Evolutionary conservation across 2,329 filamentous ascomycete species (phyloP).

Genomic region (Mariannaea sp.): DNA sequence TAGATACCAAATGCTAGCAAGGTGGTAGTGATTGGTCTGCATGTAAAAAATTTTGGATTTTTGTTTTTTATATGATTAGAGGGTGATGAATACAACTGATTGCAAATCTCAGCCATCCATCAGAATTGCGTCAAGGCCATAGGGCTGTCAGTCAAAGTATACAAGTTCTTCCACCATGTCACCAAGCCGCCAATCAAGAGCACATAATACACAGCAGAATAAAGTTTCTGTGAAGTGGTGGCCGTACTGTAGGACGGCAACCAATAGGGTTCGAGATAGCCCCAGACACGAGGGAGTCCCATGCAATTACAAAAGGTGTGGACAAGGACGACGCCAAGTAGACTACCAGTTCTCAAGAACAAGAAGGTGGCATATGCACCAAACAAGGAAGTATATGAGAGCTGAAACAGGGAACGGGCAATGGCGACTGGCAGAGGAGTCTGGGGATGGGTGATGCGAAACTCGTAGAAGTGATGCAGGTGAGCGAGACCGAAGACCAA

Average conservation of each 20-base stretch:
- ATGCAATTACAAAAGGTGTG: constrained; percentile 93
- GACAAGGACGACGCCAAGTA: constrained; percentile 74
- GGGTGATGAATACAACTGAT: not conserved
- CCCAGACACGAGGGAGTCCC: constrained; percentile 87
- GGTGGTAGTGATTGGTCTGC: no score
- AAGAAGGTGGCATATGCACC: constrained; percentile 92
- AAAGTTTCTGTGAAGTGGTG: constrained; percentile 46
- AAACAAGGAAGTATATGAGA: constrained; percentile 89
- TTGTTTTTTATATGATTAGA: not conserved
- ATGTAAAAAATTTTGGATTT: no score
- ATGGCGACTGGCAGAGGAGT: constrained; percentile 67
- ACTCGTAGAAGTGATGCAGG: constrained; percentile 95
- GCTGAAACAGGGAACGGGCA: constrained; percentile 77
- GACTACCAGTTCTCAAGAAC: constrained; percentile 81
- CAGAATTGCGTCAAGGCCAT: constrained; percentile 40
- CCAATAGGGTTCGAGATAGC: constrained; percentile 66
- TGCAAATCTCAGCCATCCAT: constrained; percentile 16
- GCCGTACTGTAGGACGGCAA: constrained; percentile 32
- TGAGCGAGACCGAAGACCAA: constrained; percentile 93
- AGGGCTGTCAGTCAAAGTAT: constrained; percentile 66
- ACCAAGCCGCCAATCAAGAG: constrained; percentile 73
- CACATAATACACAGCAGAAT: constrained; percentile 80
- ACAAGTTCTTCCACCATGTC: constrained; percentile 73
- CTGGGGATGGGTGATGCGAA: constrained; percentile 77
- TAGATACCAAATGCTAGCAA: no score